phyloP scores from a whole-genome alignment of 805 yeast species.

The Scheffersomyces lignosus region DNA sequence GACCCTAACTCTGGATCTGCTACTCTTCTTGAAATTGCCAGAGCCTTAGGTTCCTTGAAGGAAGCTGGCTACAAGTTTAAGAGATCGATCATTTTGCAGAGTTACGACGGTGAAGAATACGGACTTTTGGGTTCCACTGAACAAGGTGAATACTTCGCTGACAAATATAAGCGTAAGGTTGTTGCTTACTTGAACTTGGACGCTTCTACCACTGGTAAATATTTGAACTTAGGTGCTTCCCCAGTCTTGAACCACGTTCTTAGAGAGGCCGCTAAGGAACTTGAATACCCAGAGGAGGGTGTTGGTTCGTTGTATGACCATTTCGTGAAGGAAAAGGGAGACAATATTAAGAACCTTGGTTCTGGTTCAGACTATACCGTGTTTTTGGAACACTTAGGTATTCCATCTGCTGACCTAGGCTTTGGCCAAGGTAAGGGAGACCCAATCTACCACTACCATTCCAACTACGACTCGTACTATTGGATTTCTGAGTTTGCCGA shows the following conservation, averaged over 20 bases:
- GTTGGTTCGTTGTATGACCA: constrained; percentile 48
- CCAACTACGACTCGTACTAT: constrained; percentile 55
- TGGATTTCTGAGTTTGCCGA: constrained; percentile 58
- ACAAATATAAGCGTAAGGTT: constrained; percentile 38
- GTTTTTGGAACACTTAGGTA: constrained; percentile 66
- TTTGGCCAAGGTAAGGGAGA: constrained; percentile 38
- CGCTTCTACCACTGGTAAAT: constrained; percentile 52
- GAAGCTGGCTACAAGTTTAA: constrained; percentile 38
- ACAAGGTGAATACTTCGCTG: constrained; percentile 50
- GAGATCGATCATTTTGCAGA: constrained; percentile 37
- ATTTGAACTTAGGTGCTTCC: constrained; percentile 49
- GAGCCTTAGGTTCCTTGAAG: constrained; percentile 41
- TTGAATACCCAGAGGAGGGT: constrained; percentile 43
- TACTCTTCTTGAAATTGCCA: constrained; percentile 39
- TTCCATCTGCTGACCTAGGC: constrained; percentile 58
- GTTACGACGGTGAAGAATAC: constrained; percentile 49
- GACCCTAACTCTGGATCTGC: constrained; percentile 50
- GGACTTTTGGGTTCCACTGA: constrained; percentile 59
- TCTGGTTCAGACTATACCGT: constrained; percentile 57
- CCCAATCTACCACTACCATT: constrained; percentile 57
- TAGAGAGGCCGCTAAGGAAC: constrained; percentile 42
- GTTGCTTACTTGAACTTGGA: constrained; percentile 55
- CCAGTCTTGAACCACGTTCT: constrained; percentile 56
- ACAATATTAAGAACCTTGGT: constrained; percentile 42
- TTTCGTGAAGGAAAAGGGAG: constrained; percentile 36